phyloP scores from a whole-genome alignment of 73 alveolate genomes.

The Paramecium pentaurelia region DNA sequence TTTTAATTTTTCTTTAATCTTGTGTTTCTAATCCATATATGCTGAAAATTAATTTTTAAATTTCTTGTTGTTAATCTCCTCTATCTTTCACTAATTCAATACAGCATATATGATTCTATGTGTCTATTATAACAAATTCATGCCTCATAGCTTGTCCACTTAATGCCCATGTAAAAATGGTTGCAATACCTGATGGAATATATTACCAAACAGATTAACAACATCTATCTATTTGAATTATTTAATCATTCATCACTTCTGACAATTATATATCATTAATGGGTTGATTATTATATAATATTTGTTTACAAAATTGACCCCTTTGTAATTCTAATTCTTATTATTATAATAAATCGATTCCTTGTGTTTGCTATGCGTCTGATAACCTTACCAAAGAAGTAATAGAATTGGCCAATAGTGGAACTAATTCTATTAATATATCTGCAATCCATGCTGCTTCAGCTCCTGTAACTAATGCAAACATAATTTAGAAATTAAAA shows the following conservation, averaged over 20 bases:
- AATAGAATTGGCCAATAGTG: neutral
- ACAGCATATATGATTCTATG: neutral
- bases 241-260: neutral
- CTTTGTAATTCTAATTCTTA: neutral
- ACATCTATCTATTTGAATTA: neutral
- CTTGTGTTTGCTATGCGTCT: neutral
- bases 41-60: neutral
- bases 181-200: neutral
- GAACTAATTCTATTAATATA: neutral
- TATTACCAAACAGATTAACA: neutral
- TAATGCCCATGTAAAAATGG: conserved; percentile 1
- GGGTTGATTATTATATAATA: neutral
- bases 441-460: neutral
- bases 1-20: neutral
- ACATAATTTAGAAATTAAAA: neutral
- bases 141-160: neutral
- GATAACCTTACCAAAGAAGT: neutral
- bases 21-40: neutral
- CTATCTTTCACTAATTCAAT: neutral
- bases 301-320: neutral
- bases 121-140: neutral
- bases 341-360: neutral
- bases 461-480: neutral
- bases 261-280: neutral
- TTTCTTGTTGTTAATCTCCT: neutral